Base-by-base conservation (phyloP, 129 eudicot genomes). In the Chrysanthemum seticuspe region DNA sequence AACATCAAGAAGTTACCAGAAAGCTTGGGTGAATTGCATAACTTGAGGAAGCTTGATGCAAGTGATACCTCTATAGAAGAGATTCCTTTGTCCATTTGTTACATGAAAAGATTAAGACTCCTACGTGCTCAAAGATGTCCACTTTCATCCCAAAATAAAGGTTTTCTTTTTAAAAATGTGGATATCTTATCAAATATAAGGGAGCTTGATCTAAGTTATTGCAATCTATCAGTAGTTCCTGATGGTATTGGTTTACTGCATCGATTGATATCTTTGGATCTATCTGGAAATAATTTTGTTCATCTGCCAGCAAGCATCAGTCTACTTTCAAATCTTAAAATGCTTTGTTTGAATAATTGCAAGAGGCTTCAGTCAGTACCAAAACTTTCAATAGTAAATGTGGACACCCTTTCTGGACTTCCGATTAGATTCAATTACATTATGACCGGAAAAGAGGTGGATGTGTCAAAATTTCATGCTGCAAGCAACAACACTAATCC, bases 251-350 rank as follows among this genome's bases (percentile, higher is more conserved):
- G 77, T 49, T 73, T 50, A 50, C 31, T 73, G 12, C 52, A 29
- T 49, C 13, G 27, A 29, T 62, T 73, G 31, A 50, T 25, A 16
- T 27, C 23, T 34, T 62, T 73, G 70, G 52, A 73, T 73, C 77
- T 73, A 25, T 62, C 77, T 62, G 62, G 25, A 23, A 23, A 23
- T 23, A 1, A 23, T 23, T 23, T 70, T 36, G 78, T 29, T 49
- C 64, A 19, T 18, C 62, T 74, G 34, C 71, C 71, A 0, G 21
- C 52, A 62, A 74, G 78, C 16, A 64, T 74, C 4, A 14, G 70
- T 51, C 70, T 50, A 34, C 78, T 74, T 74, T 74, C 78, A 62
- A 74, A 74, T 13, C 62, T 74, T 13, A 62, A 70, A 74, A 27
- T 62, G 52, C 63, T 74, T 74, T 74, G 10, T 16, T 74, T 74